phyloP scores from a whole-genome alignment of 2,329 filamentous ascomycete genomes.

The Remersonia thermophila region DNA sequence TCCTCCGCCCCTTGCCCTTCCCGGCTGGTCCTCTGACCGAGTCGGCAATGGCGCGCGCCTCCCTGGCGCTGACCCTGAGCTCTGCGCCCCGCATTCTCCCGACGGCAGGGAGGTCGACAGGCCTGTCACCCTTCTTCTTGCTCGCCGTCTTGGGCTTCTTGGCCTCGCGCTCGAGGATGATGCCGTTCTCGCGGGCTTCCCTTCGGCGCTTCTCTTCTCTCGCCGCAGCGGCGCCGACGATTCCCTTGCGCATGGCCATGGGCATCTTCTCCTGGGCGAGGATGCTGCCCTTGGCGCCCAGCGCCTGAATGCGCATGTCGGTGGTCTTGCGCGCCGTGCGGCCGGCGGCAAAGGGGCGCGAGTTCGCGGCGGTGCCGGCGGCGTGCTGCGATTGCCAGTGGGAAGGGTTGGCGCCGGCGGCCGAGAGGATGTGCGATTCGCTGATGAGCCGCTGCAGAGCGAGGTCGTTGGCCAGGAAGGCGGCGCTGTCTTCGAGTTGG shows the following conservation, averaged over 20 bases:
- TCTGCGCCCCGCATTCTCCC: conserved; percentile 72
- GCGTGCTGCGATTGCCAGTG: conserved; percentile 26
- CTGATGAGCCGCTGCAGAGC: conserved; percentile 80
- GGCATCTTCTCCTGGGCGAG: conserved; percentile 80
- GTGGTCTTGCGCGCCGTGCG: conserved; percentile 68
- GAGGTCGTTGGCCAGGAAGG: conserved; percentile 80
- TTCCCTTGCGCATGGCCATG: conserved; percentile 76
- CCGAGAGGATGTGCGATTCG: conserved; percentile 76
- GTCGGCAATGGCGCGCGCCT: conserved; percentile 56
- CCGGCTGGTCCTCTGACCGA: conserved; percentile 18
- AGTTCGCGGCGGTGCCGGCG: conserved; percentile 25
- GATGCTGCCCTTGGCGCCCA: conserved; percentile 66
- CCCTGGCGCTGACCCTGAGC: conserved; percentile 63
- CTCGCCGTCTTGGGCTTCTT: conserved; percentile 28
- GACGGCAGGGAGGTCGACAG: conserved; percentile 64
- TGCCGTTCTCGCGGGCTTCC: conserved; percentile 81
- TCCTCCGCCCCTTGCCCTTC: conserved; percentile 23
- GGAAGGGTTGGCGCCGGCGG: conserved; percentile 37
- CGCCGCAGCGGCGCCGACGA: conserved; percentile 50
- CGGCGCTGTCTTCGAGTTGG: conserved; percentile 45
- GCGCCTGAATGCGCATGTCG: conserved; percentile 69
- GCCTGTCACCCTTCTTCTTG: conserved; percentile 35
- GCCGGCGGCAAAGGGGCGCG: conserved; percentile 40
- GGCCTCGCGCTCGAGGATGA: conserved; percentile 58
- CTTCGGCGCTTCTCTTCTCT: conserved; percentile 59